Evolutionary conservation across 768 basidiomycete species (phyloP), one percentile per base, ranked within the genome.

Genomic region (Hericium rajendrae): DNA sequence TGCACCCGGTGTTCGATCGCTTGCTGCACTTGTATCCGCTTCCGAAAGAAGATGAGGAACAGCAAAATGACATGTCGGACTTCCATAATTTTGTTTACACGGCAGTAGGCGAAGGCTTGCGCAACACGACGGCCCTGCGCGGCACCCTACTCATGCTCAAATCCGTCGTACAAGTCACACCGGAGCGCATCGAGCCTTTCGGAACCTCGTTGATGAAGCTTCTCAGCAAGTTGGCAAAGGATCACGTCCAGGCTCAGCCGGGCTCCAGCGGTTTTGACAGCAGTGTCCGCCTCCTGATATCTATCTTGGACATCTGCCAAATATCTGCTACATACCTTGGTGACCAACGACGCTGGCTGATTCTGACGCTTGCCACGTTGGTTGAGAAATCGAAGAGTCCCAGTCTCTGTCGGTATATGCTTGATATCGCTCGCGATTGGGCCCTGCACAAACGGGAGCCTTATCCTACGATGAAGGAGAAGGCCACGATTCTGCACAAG

Each of bases 401-500:
- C 3, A 70, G 79, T 13, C 79, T 99, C 2, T 94, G 92, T 67
- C 83, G 81, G 13, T 91, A 88, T 66, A 80, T 97, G 60, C 78
- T 99, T 20, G 88, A 93, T 56, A 80, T 97, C 56, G 81, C 89
- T 51, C 80, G 87, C 51, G 85, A 86, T 24, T 98, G 95, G 94
- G 87, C 91, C n/a, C 74, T 95, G 62, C 82, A 85, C 46, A 83
- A 82, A 64, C 87, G 86, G 54, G 92, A 97, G 57, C 77, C 85
- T 1, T 89, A 88, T 67, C 94, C 94, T 6, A 89, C 89, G 0
- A 86, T 90, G 81, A 97, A 97, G 71, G 97, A 99, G 73, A 98
- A 97, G 70, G 87, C 94, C 2, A 86, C 79, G 28, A 73, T 98
- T 37, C 70, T 99, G 59, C 84, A 88, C 66, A 91, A 90, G 68